These are phyloP conservation scores for Fonsecaea multimorphosa DNA, from an alignment of 2,329 filamentous ascomycete species.

Conservation along the genomic window DNA sequence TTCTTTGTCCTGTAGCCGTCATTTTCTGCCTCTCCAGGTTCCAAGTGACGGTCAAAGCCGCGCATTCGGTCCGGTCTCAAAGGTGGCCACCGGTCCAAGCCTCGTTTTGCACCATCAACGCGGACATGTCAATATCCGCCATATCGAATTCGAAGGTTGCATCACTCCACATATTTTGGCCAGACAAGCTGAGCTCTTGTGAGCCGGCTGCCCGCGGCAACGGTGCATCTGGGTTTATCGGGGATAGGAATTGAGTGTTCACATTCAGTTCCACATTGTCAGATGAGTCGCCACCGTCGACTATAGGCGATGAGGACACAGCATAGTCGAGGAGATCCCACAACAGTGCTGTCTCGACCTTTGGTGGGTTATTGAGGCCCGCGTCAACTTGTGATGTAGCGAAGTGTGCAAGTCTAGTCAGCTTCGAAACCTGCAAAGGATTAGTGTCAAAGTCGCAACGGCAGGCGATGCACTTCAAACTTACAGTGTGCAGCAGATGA, in stretches of 20 bases:
- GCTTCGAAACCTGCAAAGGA: constrained; percentile 18
- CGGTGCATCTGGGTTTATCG: constrained; percentile 27
- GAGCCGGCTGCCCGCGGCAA: background rate
- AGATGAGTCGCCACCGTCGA: constrained; percentile 23
- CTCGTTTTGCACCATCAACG: constrained; percentile 24
- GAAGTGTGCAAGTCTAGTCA: constrained; percentile 27
- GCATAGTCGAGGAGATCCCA: constrained; percentile 38
- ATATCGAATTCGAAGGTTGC: constrained; percentile 31
- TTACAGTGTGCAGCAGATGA: constrained; percentile 35
- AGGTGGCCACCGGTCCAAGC: constrained; percentile 26
- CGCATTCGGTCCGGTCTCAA: constrained; percentile 1
- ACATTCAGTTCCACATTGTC: constrained; percentile 34
- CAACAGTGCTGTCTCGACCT: constrained; percentile 33
- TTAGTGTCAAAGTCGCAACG: background rate
- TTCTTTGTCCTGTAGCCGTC: background rate
- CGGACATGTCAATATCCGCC: constrained; percentile 31
- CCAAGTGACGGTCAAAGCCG: background rate
- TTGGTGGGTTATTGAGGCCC: constrained; percentile 22
- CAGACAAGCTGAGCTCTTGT: constrained; percentile 1
- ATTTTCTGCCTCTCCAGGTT: background rate
- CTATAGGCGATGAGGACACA: constrained; percentile 29
- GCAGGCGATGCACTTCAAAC: background rate
- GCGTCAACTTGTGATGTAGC: constrained; percentile 14
- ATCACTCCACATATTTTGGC: constrained; percentile 26
- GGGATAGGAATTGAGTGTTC: constrained; percentile 36